Percentiles rank a stretch among this genome's conserved stretches.
These are phyloP conservation scores for Phytophthora lateralis DNA, from an alignment of 352 stramenopile species.

Conservation along the genomic window DNA sequence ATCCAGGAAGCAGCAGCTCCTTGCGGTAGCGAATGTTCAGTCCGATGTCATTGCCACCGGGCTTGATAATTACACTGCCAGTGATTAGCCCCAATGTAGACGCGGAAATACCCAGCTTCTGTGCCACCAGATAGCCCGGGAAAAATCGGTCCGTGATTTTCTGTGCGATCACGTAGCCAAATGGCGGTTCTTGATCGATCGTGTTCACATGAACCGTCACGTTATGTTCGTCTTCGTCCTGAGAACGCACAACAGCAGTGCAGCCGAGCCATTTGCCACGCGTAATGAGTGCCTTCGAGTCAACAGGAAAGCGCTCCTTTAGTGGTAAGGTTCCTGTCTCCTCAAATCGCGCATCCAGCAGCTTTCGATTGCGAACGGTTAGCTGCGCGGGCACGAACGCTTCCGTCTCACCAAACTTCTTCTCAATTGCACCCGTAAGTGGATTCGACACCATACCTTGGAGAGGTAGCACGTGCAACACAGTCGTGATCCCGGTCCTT, in stretches of 20 bases:
- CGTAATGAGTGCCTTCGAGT: slow-evolving; percentile 89
- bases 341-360: slow-evolving; percentile 95
- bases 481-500: slow-evolving; percentile 62
- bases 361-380: slow-evolving; percentile 88
- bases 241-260: slow-evolving; percentile 75
- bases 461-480: slow-evolving; percentile 88
- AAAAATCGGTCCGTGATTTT: slow-evolving; percentile 92
- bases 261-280: slow-evolving; percentile 92
- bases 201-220: slow-evolving; percentile 93
- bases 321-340: slow-evolving; percentile 85
- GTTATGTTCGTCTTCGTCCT: slow-evolving; percentile 64
- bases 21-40: slow-evolving; percentile 85
- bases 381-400: slow-evolving; percentile 97
- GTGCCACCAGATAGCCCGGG: slow-evolving; percentile 74
- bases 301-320: slow-evolving; percentile 89
- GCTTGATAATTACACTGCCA: slow-evolving; percentile 94
- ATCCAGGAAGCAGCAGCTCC: slow-evolving; percentile 91
- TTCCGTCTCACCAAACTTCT: slow-evolving; percentile 96
- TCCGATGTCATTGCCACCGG: slow-evolving; percentile 91
- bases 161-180: slow-evolving; percentile 94
- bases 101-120: slow-evolving; percentile 92
- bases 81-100: slow-evolving; percentile 94
- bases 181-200: slow-evolving; percentile 95
- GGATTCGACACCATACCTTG: slow-evolving; percentile 95
- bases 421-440: slow-evolving; percentile 92